Evolutionary conservation across 768 basidiomycete species (phyloP), one percentile per base, ranked within the genome.

Genomic region (Krasilnikovozyma curviuscula): DNA sequence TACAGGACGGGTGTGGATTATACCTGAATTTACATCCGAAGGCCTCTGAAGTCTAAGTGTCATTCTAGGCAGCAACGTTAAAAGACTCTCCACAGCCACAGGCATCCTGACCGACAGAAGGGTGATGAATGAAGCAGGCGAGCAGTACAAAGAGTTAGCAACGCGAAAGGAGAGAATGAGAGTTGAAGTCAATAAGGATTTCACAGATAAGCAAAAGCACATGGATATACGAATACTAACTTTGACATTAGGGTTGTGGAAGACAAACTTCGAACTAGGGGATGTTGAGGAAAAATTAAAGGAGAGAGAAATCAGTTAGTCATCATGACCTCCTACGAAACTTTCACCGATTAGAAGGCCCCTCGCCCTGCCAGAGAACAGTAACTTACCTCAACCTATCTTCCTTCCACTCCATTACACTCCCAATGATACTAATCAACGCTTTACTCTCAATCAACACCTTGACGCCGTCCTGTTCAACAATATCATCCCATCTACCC

Each of bases 401-500:
- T 68, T 97, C 93, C 51, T 77, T 73, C 93, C 93, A 98, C 61
- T 91, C 86, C 93, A 98, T 98, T 71, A 83, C 83, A 64, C 85
- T 91, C 42, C 93, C 93, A 52, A 98, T 93, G 56, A 98, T 93
- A 50, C 83, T 86, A 63, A 98, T 97, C 54, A 98, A 67, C 23
- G 93, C 93, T 65, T 89, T 95, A 61, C 79, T 81, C 68, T 98
- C 93, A 62, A 97, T 86, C 53, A 97, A 69, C 38, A 98, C 91
- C 55, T 71, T 74, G 23, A 93, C 84, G 2, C 82, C 91, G 55
- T 95, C 88, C 66, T 97, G 93, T 63, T 85, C 78, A 19, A 97
- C 88, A 16, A 95, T 74, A 61, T 97, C 93, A 67, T 98, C 93
- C 57, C 97, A 95, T 64, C 78, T 81, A 5, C 74, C 83, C 1